Evolutionary conservation across 495 filamentous ascomycete species (phyloP).

Genomic region (Thermothielavioides terrestris): DNA sequence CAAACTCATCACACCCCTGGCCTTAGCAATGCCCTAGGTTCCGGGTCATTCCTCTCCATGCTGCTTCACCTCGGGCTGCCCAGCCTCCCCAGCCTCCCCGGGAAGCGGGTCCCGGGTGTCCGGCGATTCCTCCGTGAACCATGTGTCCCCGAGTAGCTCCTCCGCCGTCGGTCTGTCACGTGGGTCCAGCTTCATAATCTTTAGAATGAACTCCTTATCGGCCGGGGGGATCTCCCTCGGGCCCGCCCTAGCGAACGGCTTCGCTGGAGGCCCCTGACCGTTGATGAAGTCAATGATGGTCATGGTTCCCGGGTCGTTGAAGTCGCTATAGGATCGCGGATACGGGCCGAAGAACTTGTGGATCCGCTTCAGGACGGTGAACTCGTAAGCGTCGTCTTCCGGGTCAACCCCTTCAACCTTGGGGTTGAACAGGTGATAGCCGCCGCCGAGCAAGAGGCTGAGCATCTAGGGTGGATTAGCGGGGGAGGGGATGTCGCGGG

Average conservation of each 20-base stretch:
- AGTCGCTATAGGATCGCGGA: constrained; percentile 29
- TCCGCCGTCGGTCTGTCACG: constrained; percentile 13
- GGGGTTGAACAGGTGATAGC: constrained; percentile 38
- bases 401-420: constrained; percentile 22
- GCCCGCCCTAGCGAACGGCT: constrained; percentile 8
- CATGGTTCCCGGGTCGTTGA: constrained; percentile 15
- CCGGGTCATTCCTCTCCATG: background rate
- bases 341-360: constrained; percentile 37
- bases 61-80: constrained; percentile 1
- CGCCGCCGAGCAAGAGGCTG: constrained; percentile 31
- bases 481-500: background rate
- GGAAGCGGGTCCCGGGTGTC: constrained; percentile 11
- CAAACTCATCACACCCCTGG: background rate
- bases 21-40: background rate
- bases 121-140: constrained; percentile 14
- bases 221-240: constrained; percentile 5
- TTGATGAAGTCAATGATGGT: constrained; percentile 20
- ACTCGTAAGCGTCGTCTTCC: constrained; percentile 33
- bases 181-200: constrained; percentile 16
- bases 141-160: constrained; percentile 9
- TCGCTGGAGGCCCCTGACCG: constrained; percentile 12
- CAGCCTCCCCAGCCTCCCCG: background rate
- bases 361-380: constrained; percentile 35
- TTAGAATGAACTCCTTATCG: constrained; percentile 8
- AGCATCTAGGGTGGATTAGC: constrained; percentile 20